These are phyloP conservation scores for Aegilops umbellulata DNA, from an alignment of 176 grass and related monocot genomes.

Conservation along the genomic window DNA sequence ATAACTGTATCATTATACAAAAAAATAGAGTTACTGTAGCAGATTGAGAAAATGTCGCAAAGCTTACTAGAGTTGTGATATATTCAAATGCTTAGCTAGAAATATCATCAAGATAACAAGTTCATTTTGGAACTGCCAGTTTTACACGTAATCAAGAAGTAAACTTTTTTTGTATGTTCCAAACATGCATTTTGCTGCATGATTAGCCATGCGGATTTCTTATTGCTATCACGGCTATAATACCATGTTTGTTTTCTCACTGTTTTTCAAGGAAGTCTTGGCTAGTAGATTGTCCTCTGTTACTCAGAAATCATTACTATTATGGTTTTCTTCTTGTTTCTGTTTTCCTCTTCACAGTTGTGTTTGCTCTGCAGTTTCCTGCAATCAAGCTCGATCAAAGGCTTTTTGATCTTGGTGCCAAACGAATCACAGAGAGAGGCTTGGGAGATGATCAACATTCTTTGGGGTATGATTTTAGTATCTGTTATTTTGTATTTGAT, in stretches of 20 bases:
- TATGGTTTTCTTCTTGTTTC: not conserved
- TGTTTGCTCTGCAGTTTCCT: constrained; percentile 48
- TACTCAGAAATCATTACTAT: not conserved
- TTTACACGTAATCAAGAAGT: not conserved
- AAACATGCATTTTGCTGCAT: not conserved
- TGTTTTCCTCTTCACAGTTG: constrained; percentile 8
- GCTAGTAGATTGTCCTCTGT: not conserved
- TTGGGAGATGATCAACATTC: constrained; percentile 82
- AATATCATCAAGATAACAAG: too few relatives aligned
- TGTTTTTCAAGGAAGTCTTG: not conserved
- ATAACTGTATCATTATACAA: not conserved
- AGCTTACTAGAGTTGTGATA: not conserved
- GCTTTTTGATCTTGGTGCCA: constrained; percentile 70
- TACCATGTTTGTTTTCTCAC: not conserved
- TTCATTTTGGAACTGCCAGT: too few relatives aligned
- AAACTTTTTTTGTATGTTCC: not conserved
- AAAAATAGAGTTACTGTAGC: not conserved
- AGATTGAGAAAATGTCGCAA: not conserved
- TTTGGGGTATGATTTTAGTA: constrained; percentile 64
- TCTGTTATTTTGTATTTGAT: not conserved
- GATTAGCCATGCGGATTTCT: not conserved
- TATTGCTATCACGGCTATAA: not conserved
- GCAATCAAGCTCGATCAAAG: constrained; percentile 86
- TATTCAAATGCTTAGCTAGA: not conserved
- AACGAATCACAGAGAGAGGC: constrained; percentile 67